These are phyloP conservation scores for Isabelozyma pseudorhagii DNA, from an alignment of 805 yeast genomes.

Conservation along the genomic window DNA sequence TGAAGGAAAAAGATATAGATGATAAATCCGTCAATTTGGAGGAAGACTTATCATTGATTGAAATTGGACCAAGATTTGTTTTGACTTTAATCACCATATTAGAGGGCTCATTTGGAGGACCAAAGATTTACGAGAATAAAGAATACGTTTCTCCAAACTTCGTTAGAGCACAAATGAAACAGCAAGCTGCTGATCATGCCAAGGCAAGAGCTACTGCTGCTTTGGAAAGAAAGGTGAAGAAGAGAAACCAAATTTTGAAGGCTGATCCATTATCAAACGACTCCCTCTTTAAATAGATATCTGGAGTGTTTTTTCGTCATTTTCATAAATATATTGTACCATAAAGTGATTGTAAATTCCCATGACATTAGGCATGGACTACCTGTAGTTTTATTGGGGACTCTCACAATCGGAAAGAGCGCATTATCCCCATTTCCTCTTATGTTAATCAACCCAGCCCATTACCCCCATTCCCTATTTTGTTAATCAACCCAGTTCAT, in stretches of 20 bases:
- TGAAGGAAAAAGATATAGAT: constrained; percentile 49
- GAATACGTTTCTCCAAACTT: constrained; percentile 95
- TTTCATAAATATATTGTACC: too few relatives aligned
- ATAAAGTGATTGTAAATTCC: too few relatives aligned
- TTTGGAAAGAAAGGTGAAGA: constrained; percentile 67
- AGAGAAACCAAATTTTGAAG: constrained; percentile 69
- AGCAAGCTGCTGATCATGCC: constrained; percentile 78
- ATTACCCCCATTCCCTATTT: too few relatives aligned
- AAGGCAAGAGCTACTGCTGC: constrained; percentile 77
- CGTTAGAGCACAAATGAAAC: constrained; percentile 83
- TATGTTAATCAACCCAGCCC: too few relatives aligned
- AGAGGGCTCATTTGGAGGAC: constrained; percentile 98
- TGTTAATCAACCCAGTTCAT: too few relatives aligned
- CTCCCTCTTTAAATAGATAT: constrained; percentile 54
- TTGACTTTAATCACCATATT: constrained; percentile 85
- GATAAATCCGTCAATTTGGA: constrained; percentile 27
- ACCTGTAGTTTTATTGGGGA: too few relatives aligned
- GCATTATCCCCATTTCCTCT: too few relatives aligned
- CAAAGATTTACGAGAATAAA: constrained; percentile 94
- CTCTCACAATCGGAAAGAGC: too few relatives aligned
- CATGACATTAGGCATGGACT: too few relatives aligned
- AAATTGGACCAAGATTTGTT: constrained; percentile 95
- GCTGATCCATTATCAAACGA: constrained; percentile 83
- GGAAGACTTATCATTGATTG: constrained; percentile 75
- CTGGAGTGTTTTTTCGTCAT: neutral